Conservation (phyloP, 1,284 basidiomycete species). For the Mycena sp. region DNA sequence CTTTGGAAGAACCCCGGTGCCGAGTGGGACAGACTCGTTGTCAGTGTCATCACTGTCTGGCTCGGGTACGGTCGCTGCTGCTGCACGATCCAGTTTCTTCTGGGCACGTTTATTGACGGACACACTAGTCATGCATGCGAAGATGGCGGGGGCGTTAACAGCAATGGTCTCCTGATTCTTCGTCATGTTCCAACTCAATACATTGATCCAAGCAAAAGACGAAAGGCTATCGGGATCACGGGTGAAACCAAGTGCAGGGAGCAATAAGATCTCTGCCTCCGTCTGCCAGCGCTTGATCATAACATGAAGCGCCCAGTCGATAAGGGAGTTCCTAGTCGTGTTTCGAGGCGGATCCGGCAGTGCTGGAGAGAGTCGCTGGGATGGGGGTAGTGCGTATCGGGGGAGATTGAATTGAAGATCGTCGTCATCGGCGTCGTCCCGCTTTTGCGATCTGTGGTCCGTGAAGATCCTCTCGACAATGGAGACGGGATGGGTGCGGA, state of each 20-base stretch:
- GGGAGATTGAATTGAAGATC: conserved; percentile 6
- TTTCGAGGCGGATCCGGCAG: background rate
- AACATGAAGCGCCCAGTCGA: conserved; percentile 12
- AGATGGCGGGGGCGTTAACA: background rate
- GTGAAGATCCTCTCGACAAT: background rate
- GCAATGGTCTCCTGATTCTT: background rate
- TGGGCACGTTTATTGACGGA: background rate
- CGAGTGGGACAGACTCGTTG: background rate
- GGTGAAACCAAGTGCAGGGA: background rate
- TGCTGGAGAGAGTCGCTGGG: conserved; percentile 3
- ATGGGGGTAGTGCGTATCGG: conserved; percentile 17
- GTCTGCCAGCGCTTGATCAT: background rate
- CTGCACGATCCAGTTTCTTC: background rate
- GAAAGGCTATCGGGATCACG: background rate
- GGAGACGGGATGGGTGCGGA: background rate
- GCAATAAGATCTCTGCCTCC: background rate
- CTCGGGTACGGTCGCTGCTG: background rate
- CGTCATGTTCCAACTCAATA: background rate
- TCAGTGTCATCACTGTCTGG: background rate
- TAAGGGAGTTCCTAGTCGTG: conserved; percentile 3
- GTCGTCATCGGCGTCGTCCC: background rate
- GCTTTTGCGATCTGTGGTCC: background rate
- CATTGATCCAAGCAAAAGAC: background rate
- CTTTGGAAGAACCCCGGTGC: background rate
- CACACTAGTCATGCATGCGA: background rate